A percentile compares a stretch with the other conserved stretches of the same genome.
phyloP scores from a whole-genome alignment of 371 early-diverging fungal species.

The Batkoa obscura region DNA sequence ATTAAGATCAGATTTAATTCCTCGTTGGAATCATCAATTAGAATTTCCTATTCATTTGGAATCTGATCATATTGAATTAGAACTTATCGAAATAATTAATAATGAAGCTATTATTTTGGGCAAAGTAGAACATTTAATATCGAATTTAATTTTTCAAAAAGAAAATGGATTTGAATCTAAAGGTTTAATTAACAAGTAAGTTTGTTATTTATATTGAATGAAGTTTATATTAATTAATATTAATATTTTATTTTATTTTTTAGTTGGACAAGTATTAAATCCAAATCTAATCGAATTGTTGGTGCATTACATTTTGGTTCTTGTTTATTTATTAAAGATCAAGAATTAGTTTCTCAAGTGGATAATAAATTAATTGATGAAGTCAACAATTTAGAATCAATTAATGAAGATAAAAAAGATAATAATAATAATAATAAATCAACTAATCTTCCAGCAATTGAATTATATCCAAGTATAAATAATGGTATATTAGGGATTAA shows the following conservation, averaged over 20 bases:
- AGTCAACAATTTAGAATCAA: too few relatives aligned
- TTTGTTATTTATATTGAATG: background rate
- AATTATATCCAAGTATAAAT: background rate
- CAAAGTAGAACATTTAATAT: background rate
- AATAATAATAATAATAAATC: background rate
- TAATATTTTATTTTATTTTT: too few relatives aligned
- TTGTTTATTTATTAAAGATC: background rate
- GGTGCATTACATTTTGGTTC: conserved; percentile 3
- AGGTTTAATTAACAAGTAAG: background rate
- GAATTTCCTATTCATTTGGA: too few relatives aligned
- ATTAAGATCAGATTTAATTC: background rate
- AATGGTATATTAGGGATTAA: too few relatives aligned
- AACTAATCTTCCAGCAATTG: background rate
- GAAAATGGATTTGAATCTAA: background rate
- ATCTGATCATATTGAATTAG: background rate
- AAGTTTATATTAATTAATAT: too few relatives aligned
- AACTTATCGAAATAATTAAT: background rate
- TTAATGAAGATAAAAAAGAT: background rate
- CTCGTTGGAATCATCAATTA: background rate
- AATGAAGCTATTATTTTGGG: background rate
- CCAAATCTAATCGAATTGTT: background rate
- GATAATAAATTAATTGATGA: background rate
- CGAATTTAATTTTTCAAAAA: background rate
- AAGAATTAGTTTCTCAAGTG: background rate
- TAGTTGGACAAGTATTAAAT: background rate